Percentiles rank a stretch among this genome's conserved stretches.
Conservation (phyloP, 164 flowering plant species). For the Piper longum region DNA sequence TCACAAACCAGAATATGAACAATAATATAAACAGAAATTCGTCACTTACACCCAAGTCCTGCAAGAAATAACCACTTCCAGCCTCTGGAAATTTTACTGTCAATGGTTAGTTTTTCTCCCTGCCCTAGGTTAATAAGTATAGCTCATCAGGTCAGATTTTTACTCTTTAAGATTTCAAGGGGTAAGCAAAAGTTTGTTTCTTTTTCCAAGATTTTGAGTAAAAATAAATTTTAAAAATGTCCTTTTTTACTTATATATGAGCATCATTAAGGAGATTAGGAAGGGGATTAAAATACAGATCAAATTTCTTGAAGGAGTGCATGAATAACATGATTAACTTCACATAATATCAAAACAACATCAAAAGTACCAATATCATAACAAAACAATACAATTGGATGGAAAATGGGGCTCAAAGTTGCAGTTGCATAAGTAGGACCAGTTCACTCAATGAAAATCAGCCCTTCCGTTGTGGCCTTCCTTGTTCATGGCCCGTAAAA, state of each 20-base stretch:
- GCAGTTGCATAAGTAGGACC: conserved; percentile 96
- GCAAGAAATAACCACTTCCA: no score
- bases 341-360: neutral
- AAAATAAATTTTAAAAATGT: no score
- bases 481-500: conserved; percentile 54
- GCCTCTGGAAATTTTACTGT: no score
- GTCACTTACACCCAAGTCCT: no score
- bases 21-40: neutral
- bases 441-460: conserved; percentile 71
- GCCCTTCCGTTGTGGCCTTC: conserved; percentile 57
- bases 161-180: no score
- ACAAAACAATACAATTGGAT: neutral
- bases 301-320: neutral
- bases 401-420: conserved; percentile 40
- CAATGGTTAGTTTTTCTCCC: no score
- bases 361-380: neutral
- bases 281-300: neutral
- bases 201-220: no score
- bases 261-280: no score
- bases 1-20: neutral
- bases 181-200: no score
- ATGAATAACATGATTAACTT: neutral
- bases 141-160: no score
- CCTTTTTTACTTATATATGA: no score
- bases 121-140: no score